These are phyloP conservation scores for Incumbomyces delicatus DNA, from an alignment of 2,329 filamentous ascomycete genomes.

Conservation along the genomic window DNA sequence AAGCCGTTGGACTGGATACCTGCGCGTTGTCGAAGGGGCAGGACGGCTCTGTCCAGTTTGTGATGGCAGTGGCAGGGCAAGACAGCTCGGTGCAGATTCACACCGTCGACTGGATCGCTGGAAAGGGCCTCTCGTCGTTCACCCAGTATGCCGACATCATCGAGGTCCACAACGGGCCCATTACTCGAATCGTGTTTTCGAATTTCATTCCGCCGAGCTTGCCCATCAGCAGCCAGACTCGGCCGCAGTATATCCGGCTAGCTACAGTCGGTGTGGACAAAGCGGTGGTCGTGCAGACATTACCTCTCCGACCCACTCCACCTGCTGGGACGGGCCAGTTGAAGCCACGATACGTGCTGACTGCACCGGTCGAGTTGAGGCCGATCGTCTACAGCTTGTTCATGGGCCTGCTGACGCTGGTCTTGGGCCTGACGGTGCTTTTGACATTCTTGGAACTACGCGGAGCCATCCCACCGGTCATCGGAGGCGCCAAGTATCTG, in stretches of 20 bases:
- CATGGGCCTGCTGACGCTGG: conserved; percentile 50
- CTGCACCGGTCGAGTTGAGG: conserved; percentile 44
- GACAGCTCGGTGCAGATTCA: conserved; percentile 70
- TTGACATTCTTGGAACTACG: conserved; percentile 53
- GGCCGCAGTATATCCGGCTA: conserved; percentile 58
- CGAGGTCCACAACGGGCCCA: conserved; percentile 48
- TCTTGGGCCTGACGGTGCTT: conserved; percentile 54
- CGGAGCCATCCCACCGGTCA: conserved; percentile 46
- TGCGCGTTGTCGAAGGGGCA: conserved; percentile 53
- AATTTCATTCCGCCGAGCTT: conserved; percentile 42
- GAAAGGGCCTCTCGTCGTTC: conserved; percentile 37
- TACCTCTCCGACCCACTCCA: conserved; percentile 51
- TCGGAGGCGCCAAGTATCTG: conserved; percentile 48
- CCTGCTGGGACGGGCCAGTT: conserved; percentile 36
- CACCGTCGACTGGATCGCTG: conserved; percentile 58
- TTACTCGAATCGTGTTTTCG: conserved; percentile 47
- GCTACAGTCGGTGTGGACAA: conserved; percentile 75
- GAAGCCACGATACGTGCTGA: conserved; percentile 59
- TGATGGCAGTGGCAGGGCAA: conserved; percentile 69
- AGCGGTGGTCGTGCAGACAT: conserved; percentile 67
- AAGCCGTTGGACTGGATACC: conserved; percentile 69
- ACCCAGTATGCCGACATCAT: conserved; percentile 42
- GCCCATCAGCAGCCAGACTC: conserved; percentile 38
- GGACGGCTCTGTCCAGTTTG: conserved; percentile 61
- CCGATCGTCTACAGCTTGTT: conserved; percentile 47